These are phyloP conservation scores for Acanthamoeba divionensis DNA, from an alignment of 208 protist genomes.

Conservation along the genomic window DNA sequence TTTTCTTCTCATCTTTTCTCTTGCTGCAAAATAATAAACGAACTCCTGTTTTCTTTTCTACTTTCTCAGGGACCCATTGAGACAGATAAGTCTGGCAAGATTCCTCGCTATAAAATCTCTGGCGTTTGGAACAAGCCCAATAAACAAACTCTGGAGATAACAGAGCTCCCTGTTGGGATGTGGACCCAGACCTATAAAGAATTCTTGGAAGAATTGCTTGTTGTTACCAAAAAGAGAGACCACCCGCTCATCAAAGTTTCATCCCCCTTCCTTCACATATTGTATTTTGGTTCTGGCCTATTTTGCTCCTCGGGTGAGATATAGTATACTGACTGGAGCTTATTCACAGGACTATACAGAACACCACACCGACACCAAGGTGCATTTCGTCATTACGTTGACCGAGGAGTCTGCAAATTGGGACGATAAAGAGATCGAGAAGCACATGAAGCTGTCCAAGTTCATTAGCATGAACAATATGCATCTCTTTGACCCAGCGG, in stretches of 20 bases:
- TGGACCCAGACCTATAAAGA: constrained; percentile 96
- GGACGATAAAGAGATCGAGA: constrained; percentile 46
- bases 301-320: not conserved
- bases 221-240: constrained; percentile 70
- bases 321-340: not conserved
- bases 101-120: constrained; percentile 13
- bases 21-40: not conserved
- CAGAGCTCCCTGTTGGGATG: constrained; percentile 93
- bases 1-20: too few species aligned
- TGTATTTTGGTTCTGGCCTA: not conserved
- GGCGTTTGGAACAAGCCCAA: constrained; percentile 59
- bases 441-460: constrained; percentile 68
- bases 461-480: constrained; percentile 60
- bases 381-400: constrained; percentile 46
- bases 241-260: not conserved
- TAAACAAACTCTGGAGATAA: constrained; percentile 88
- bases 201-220: constrained; percentile 89
- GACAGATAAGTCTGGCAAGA: constrained; percentile 46
- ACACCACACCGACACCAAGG: constrained; percentile 58
- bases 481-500: constrained; percentile 78
- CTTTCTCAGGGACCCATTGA: not conserved
- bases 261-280: not conserved
- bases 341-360: constrained; percentile 12
- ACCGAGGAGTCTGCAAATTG: not conserved
- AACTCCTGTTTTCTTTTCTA: not conserved